A percentile compares a stretch with the other conserved stretches of the same genome.
Evolutionary conservation across 2,329 filamentous ascomycete species (phyloP).

Genomic region (Incumbomyces delicatus): DNA sequence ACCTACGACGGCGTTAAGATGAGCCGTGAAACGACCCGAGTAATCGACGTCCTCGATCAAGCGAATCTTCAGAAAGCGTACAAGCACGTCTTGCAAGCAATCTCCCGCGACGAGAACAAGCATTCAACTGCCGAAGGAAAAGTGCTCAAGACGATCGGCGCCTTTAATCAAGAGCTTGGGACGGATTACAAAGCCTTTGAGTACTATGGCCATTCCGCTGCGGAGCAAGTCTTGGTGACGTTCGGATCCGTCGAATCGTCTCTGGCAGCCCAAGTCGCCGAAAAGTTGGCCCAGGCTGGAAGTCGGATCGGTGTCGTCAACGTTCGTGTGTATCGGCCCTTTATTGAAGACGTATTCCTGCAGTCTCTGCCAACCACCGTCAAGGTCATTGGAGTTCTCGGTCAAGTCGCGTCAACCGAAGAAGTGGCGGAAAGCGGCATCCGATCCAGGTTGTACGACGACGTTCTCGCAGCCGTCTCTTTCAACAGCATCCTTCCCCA

Average conservation of each 20-base stretch:
- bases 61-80: conserved; percentile 60
- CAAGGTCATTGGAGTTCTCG: conserved; percentile 71
- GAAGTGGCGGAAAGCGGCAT: conserved; percentile 64
- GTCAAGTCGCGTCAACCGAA: conserved; percentile 68
- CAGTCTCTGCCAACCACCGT: conserved; percentile 66
- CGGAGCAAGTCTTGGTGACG: conserved; percentile 76
- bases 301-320: conserved; percentile 78
- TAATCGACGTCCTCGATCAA: conserved; percentile 73
- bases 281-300: conserved; percentile 60
- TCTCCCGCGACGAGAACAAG: conserved; percentile 56
- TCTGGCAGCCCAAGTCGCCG: conserved; percentile 69
- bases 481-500: conserved; percentile 62
- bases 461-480: conserved; percentile 74
- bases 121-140: conserved; percentile 62
- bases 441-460: conserved; percentile 82
- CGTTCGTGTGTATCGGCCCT: conserved; percentile 88
- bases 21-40: conserved; percentile 68
- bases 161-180: conserved; percentile 83
- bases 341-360: conserved; percentile 89
- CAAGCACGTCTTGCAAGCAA: conserved; percentile 52
- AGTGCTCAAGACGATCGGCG: conserved; percentile 57
- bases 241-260: conserved; percentile 90
- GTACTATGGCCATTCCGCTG: conserved; percentile 72
- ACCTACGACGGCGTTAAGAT: conserved; percentile 80
- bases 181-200: conserved; percentile 91